A percentile compares a stretch with the other conserved stretches of the same genome.
Evolutionary conservation across 306 rosid genomes (phyloP).

Genomic region (Quillaja saponaria): DNA sequence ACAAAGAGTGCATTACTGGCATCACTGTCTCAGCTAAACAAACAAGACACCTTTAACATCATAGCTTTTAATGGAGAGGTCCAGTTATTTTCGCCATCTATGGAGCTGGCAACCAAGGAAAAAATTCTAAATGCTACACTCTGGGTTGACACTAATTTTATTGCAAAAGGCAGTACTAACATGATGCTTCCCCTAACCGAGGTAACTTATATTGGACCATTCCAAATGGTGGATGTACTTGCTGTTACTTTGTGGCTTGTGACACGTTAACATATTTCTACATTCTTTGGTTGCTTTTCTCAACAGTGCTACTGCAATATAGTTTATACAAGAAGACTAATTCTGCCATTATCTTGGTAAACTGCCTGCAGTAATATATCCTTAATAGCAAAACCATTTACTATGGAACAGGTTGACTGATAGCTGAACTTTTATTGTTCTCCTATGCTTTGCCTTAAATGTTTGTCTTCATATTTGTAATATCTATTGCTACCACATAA

Average conservation of each 20-base stretch:
- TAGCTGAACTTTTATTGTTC: not conserved
- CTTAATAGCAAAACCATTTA: too few species aligned
- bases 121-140: slow-evolving; percentile 58
- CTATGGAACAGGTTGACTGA: slow-evolving; percentile 3
- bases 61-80: slow-evolving; percentile 65
- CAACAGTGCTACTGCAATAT: too few species aligned
- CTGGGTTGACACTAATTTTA: slow-evolving; percentile 55
- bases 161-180: slow-evolving; percentile 74
- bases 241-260: slow-evolving; percentile 25
- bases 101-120: slow-evolving; percentile 66
- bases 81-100: slow-evolving; percentile 56
- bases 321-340: too few species aligned
- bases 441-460: not conserved
- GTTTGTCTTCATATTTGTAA: slow-evolving; percentile 15
- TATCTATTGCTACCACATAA: slow-evolving; percentile 6
- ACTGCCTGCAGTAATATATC: not conserved
- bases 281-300: too few species aligned
- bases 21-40: slow-evolving; percentile 61
- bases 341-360: too few species aligned
- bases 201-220: slow-evolving; percentile 42
- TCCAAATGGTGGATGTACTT: slow-evolving; percentile 11
- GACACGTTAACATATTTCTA: too few species aligned
- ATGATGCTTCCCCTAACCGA: slow-evolving; percentile 75
- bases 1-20: slow-evolving; percentile 65
- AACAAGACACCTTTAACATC: slow-evolving; percentile 74